Conservation (phyloP, 257 asterid genomes). For the Primulina eburnea region DNA sequence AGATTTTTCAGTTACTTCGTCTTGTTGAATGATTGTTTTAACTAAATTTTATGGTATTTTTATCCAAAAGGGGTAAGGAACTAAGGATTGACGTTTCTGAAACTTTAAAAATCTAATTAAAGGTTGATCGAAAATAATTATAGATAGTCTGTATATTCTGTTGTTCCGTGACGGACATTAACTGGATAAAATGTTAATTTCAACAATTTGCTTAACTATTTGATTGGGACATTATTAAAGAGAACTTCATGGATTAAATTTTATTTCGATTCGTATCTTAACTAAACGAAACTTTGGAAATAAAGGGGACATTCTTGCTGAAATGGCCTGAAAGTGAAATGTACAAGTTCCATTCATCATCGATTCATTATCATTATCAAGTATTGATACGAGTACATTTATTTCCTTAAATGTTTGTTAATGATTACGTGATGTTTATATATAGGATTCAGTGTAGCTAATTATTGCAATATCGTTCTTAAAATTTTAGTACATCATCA, state of each 20-base stretch:
- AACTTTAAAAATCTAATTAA: not conserved
- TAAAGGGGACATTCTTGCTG: not conserved
- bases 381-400: not conserved
- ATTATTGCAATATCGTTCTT: not conserved
- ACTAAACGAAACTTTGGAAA: not conserved
- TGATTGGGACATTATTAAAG: not conserved
- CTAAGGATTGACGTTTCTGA: not conserved
- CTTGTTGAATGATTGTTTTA: conserved; percentile 10
- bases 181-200: not conserved
- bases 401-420: conserved; percentile 8
- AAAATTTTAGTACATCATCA: not conserved
- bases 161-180: too few species aligned
- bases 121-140: conserved; percentile 2
- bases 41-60: conserved; percentile 1
- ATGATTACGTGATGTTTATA: conserved; percentile 1
- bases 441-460: not conserved
- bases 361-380: not conserved
- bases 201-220: not conserved
- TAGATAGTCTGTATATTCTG: not conserved
- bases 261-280: not conserved
- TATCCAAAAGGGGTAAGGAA: not conserved
- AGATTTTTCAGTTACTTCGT: conserved; percentile 27
- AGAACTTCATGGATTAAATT: not conserved
- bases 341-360: not conserved
- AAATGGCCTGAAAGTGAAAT: not conserved